Base-by-base conservation (phyloP, 208 protist genomes). In the Naegleria gruberi region DNA sequence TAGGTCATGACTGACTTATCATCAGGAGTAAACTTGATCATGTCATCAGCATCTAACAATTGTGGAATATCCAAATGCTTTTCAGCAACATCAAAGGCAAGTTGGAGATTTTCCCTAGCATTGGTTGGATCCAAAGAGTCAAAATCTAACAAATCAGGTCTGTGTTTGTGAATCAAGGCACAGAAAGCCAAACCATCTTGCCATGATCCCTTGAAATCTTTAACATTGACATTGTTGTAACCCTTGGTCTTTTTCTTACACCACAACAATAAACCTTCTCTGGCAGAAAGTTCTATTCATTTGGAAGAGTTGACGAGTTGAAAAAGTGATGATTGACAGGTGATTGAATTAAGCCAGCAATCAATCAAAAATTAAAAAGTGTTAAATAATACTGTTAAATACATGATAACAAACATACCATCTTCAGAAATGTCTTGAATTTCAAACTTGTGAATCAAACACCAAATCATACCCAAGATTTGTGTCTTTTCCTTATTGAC, bases 401-500 rank as follows among this genome's bases (percentile, higher is more conserved):
- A 55, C 46, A 55, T 55, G 46, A 55, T 55, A 55, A 55, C n/a
- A 55, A 55, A 65, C 73, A 41, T 88, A 43, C 34, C 84, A 12
- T 94, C 93, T 65, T 92, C 90, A 51, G 90, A 91, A 87, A 94
- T 94, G 55, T 94, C 93, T 41, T 91, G 44, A 90, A 95, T 92
- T 47, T 92, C 81, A 65, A 93, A 94, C 12, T 91, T 88, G 37
- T 92, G 90, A 91, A 95, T 95, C 30, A 95, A 40, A 47, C 87
- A 91, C 93, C 93, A 95, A 40, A 94, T 91, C 90, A 94, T 91
- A 91, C 92, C 93, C 19, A 95, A 81, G 57, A 93, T 95, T n/a
- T 93, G 45, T 57, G 89, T 92, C 34, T 91, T 65, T 83, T 94
- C 91, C 30, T 89, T 3, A 30, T 93, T 87, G 0, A 30, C 2